These are phyloP conservation scores for Albatrellus ellisii DNA, from an alignment of 768 basidiomycete species.

Conservation along the genomic window DNA sequence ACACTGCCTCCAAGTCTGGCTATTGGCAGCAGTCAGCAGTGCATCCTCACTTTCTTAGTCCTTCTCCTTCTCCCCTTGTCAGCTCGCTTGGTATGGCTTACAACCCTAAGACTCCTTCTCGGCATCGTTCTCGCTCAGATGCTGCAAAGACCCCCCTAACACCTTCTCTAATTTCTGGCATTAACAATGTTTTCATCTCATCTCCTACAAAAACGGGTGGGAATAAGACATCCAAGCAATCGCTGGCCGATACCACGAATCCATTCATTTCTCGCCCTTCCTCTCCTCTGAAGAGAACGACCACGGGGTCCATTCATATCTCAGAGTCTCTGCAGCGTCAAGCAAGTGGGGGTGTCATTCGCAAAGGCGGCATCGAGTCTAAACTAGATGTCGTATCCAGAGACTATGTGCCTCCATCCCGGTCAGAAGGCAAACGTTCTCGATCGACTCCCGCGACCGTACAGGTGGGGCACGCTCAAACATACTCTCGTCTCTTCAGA, in stretches of 20 bases:
- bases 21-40: too few species aligned
- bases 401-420: constrained; percentile 59
- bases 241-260: constrained; percentile 38
- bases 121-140: constrained; percentile 35
- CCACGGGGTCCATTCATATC: constrained; percentile 29
- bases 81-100: too few species aligned
- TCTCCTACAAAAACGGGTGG: constrained; percentile 20
- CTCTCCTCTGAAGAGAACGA: constrained; percentile 54
- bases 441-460: constrained; percentile 55
- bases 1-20: too few species aligned
- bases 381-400: constrained; percentile 63
- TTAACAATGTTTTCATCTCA: constrained; percentile 24
- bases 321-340: constrained; percentile 47
- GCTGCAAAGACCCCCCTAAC: constrained; percentile 34
- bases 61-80: too few species aligned
- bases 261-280: constrained; percentile 49
- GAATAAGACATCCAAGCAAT: constrained; percentile 16
- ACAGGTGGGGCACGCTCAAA: neutral
- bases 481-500: neutral
- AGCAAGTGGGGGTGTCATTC: constrained; percentile 53
- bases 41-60: too few species aligned
- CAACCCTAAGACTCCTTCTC: constrained; percentile 32
- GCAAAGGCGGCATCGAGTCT: constrained; percentile 68
- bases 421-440: constrained; percentile 54
- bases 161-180: constrained; percentile 26